Evolutionary conservation across 139 green algal species (phyloP).

Genomic region (Nannochloris sp.): DNA sequence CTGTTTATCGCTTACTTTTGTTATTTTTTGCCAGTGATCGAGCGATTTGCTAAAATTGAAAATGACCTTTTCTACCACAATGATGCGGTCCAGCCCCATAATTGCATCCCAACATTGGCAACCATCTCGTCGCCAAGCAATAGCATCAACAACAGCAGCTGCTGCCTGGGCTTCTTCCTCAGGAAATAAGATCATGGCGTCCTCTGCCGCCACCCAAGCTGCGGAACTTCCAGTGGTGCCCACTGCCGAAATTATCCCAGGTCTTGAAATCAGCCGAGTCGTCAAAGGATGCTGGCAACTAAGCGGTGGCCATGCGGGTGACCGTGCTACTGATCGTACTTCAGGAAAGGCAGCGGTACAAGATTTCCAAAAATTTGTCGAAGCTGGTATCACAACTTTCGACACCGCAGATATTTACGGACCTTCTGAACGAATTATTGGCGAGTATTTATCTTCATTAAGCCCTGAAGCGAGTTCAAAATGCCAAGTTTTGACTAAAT

Average conservation of each 20-base stretch:
- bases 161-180: no score
- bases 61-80: no score
- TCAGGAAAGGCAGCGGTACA: slow-evolving; percentile 53
- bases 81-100: neutral
- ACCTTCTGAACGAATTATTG: slow-evolving; percentile 74
- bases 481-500: slow-evolving; percentile 71
- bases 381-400: slow-evolving; percentile 49
- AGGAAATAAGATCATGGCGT: slow-evolving; percentile 8
- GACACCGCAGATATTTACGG: slow-evolving; percentile 76
- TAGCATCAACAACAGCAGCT: neutral
- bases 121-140: neutral
- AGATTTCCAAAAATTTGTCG: slow-evolving; percentile 50
- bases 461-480: neutral
- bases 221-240: neutral
- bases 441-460: slow-evolving; percentile 36
- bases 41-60: no score
- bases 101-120: neutral
- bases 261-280: slow-evolving; percentile 25
- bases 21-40: no score
- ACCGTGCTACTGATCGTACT: slow-evolving; percentile 58
- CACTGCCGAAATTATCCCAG: slow-evolving; percentile 11
- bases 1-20: no score
- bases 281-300: slow-evolving; percentile 4
- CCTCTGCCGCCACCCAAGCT: slow-evolving; percentile 20
- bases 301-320: slow-evolving; percentile 34